Evolutionary conservation across 225 moss, liverwort and hornwort genomes (phyloP), one percentile per base, ranked within the genome.

Genomic region (Marchantia paleacea): DNA sequence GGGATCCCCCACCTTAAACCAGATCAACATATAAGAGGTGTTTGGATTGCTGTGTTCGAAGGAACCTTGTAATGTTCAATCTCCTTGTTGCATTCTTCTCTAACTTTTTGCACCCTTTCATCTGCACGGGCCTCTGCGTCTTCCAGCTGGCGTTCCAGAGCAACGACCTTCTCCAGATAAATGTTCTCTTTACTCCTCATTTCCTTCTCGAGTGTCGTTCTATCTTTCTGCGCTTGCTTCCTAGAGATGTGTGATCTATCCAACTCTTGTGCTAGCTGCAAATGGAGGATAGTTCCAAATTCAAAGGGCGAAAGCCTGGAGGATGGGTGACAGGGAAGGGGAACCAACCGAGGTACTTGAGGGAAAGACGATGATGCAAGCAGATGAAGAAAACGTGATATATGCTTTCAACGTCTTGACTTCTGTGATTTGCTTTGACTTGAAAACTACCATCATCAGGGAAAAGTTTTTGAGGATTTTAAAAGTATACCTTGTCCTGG

Each of bases 201-300:
- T 26, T 85, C 87, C 78, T 80, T 88, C 81, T 88, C 88, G 66
- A 83, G 29, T 55, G 75, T 83, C 20, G 67, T 48, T 67, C 80
- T 70, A 82, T 92, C 90, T 30, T 89, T 89, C 60, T 90, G 87
- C 58, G 89, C 82, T 72, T 88, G 86, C 12, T 58, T 81, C 80
- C 89, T 90, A 79, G 92, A 81, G 19, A 84, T 76, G 63, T 93
- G 90, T 73, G 93, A 90, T 84, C 90, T 82, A 57, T 90, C 82
- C 39, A 91, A 79, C 77, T 91, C 90, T 87, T 88, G 83, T 62
- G 87, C 91, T 53, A 89, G 63, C 89, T 96, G 88, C 78, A 82
- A 65, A 63, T n/a, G 53, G 47, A 75, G 24, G 1, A 26, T 54
- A 12, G 57, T 25, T 24, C n/a, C 52, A 53, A 24, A 26, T 75